These are phyloP conservation scores for Perkinsus chesapeaki DNA, from an alignment of 169 alveolate genomes.

Conservation along the genomic window DNA sequence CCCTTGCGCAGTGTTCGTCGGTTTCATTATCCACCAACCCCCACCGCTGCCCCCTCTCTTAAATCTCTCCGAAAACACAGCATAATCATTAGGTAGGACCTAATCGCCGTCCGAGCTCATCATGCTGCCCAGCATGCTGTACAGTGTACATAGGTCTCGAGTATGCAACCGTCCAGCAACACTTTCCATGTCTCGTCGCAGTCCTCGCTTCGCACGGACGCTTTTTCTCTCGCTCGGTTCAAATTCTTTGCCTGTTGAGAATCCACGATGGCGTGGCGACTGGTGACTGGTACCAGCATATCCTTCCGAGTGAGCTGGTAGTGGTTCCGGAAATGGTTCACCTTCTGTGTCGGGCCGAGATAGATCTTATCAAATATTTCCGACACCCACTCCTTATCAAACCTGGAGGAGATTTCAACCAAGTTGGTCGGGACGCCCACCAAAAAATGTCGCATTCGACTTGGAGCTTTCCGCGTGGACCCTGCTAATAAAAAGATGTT, in stretches of 20 bases:
- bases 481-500: conserved; percentile 45
- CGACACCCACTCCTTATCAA: conserved; percentile 62
- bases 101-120: background rate
- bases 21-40: conserved; percentile 76
- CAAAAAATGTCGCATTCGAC: conserved; percentile 63
- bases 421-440: conserved; percentile 32
- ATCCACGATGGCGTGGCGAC: background rate
- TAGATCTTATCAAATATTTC: conserved; percentile 59
- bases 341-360: conserved; percentile 54
- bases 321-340: conserved; percentile 77
- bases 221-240: conserved; percentile 53
- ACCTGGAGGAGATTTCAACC: background rate
- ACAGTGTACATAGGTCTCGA: conserved; percentile 47
- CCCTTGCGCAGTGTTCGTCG: conserved; percentile 72
- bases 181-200: background rate
- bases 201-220: conserved; percentile 54
- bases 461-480: background rate
- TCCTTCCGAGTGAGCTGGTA: conserved; percentile 75
- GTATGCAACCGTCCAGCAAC: conserved; percentile 13
- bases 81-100: conserved; percentile 74
- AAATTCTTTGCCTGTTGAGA: conserved; percentile 57
- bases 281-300: conserved; percentile 32
- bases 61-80: conserved; percentile 74
- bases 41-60: conserved; percentile 34
- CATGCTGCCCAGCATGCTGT: no score